Percentiles rank a stretch among this genome's conserved stretches.
Conservation (phyloP, 352 stramenopile species). For the Pythium vanterpoolii region DNA sequence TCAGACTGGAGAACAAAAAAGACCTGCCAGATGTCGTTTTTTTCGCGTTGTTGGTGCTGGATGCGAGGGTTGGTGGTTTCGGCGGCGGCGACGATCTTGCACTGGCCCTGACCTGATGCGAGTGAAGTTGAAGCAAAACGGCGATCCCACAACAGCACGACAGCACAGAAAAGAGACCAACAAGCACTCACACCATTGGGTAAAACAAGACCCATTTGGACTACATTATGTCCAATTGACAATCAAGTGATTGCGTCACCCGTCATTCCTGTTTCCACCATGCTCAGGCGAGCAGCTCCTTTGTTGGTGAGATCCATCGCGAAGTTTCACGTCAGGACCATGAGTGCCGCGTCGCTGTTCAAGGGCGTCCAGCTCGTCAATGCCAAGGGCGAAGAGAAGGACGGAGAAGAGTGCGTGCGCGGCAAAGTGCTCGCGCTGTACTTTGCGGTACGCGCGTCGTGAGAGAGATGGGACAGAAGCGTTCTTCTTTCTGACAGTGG, state of each 20-base stretch:
- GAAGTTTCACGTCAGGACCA: conserved; percentile 17
- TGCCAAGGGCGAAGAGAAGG: conserved; percentile 39
- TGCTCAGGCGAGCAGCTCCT: conserved; percentile 15
- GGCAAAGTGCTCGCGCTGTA: conserved; percentile 70
- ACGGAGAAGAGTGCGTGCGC: conserved; percentile 40
- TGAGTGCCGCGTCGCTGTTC: conserved; percentile 39
- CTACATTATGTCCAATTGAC: not conserved
- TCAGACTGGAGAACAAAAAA: no score
- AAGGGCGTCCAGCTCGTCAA: conserved; percentile 55
- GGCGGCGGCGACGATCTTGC: no score
- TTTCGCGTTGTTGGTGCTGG: no score
- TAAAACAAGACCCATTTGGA: not conserved
- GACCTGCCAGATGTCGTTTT: no score
- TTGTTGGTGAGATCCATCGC: conserved; percentile 9
- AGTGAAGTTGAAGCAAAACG: conserved; percentile 22
- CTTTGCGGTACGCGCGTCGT: conserved; percentile 69
- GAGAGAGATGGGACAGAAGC: not conserved
- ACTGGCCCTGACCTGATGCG: no score
- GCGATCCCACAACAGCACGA: conserved; percentile 9
- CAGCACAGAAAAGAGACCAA: not conserved
- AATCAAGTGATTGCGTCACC: not conserved
- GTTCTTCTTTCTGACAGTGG: not conserved
- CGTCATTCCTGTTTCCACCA: conserved; percentile 11
- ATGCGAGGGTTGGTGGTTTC: no score
- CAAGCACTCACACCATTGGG: not conserved